phyloP scores from a whole-genome alignment of 148 eudicot species.

The Vaccinium macrocarpon region DNA sequence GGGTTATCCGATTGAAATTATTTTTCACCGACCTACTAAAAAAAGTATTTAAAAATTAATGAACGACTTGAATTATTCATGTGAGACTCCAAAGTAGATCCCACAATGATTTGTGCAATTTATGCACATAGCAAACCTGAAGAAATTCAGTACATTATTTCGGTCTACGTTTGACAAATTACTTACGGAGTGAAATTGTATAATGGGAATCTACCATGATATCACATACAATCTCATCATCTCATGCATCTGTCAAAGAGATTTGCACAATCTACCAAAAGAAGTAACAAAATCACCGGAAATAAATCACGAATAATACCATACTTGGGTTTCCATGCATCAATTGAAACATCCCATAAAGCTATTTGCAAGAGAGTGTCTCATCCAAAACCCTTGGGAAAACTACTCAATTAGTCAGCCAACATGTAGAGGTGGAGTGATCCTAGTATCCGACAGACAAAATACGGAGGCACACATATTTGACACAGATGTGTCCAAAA shows the following conservation, averaged over 20 bases:
- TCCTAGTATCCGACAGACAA: not conserved
- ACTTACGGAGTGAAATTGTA: conserved; percentile 22
- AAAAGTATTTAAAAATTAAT: too few relatives aligned
- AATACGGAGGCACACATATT: not conserved
- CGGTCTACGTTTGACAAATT: too few relatives aligned
- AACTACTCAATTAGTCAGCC: too few relatives aligned
- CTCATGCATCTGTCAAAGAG: not conserved
- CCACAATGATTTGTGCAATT: too few relatives aligned
- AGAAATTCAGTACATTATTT: too few relatives aligned
- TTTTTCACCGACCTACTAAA: too few relatives aligned
- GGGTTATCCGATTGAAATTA: too few relatives aligned
- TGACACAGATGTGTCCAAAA: not conserved
- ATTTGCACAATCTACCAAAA: not conserved
- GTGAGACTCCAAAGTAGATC: too few relatives aligned
- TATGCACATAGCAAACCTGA: too few relatives aligned
- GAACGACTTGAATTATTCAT: too few relatives aligned
- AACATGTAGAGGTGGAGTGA: too few relatives aligned
- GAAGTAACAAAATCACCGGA: not conserved
- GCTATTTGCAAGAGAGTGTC: not conserved
- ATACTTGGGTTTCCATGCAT: not conserved
- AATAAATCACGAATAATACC: not conserved
- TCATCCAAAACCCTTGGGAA: not conserved
- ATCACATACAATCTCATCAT: not conserved
- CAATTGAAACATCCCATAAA: not conserved
- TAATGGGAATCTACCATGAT: not conserved